Conservation (phyloP, 106 monocot genomes). For the Acorus calamus region DNA sequence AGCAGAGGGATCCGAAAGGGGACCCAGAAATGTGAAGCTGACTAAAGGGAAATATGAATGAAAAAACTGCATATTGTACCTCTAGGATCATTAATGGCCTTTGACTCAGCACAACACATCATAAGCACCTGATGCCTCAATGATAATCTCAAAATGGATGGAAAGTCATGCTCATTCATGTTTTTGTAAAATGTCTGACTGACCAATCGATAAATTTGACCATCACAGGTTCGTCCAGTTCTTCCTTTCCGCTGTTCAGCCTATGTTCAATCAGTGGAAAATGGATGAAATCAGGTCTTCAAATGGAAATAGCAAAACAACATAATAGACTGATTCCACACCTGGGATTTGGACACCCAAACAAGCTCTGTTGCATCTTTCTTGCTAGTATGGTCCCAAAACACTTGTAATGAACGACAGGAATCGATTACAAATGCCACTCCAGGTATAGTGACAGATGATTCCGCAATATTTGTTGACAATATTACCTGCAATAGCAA, state of each 20-base stretch:
- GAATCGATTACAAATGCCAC: slow-evolving; percentile 83
- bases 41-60: not conserved
- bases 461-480: slow-evolving; percentile 91
- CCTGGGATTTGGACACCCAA: slow-evolving; percentile 94
- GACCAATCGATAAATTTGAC: slow-evolving; percentile 62
- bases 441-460: slow-evolving; percentile 83
- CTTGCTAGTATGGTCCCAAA: slow-evolving; percentile 63
- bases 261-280: slow-evolving; percentile 17
- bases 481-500: slow-evolving; percentile 59
- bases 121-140: slow-evolving; percentile 65
- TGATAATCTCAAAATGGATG: slow-evolving; percentile 75
- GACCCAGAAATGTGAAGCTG: not conserved
- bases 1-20: not conserved
- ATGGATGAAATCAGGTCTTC: no score
- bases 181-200: slow-evolving; percentile 40
- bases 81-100: slow-evolving; percentile 77
- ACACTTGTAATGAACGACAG: slow-evolving; percentile 69
- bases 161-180: slow-evolving; percentile 59
- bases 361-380: slow-evolving; percentile 52
- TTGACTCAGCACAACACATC: slow-evolving; percentile 71
- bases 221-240: slow-evolving; percentile 87
- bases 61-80: slow-evolving; percentile 20
- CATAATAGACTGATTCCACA: not conserved
- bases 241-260: slow-evolving; percentile 83
- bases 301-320: no score